Evolutionary conservation across 139 green algal genomes (phyloP), one percentile per base, ranked within the genome.

Genomic region (Dunaliella sp.): DNA sequence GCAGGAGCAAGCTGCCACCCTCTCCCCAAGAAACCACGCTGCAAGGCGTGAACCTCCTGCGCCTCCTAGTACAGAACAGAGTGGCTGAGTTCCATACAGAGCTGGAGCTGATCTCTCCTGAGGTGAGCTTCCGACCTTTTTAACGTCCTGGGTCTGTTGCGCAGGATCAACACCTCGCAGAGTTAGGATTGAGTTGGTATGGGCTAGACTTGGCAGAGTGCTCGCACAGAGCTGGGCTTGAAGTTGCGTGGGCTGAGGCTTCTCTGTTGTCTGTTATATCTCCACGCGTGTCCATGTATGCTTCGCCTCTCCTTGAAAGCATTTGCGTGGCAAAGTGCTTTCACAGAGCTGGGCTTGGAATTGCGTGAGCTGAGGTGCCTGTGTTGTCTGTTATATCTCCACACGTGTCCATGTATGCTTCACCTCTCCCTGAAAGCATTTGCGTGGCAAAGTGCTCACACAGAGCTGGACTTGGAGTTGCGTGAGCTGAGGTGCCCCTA

Each of bases 31-130:
- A 98, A 88, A 38, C 87, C 16, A 28, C 90, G 16, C 91, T 98
- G 2, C 78, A 91, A 30, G 96, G 95, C 22, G 89, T 99, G 24
- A 96, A 98, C 90, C 92, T 99, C 85, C 89, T 99, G 88, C 91
- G 96, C 31, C 91, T 99, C 84, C 92, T 99, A 58, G 95, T 98
- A 38, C 92, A 96, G 75, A 99, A 99, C 89, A 91, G 97, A 73
- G 98, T 98, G 80, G 96, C 97, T 30, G 97, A 99, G 89, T 99
- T 99, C 84, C 97, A 99, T 91, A 98, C 95, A 0, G 96, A 98
- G 86, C 91, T 99, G 65, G 97, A 99, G 90, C 87, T 98, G 31
- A 92, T 98, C 30, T 82, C 92, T 1, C 33, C 91, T 28, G 83
- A 97, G 89, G 90, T 96, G 38, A 2, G 84, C 16, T 31, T 37